A percentile compares a stretch with the other conserved stretches of the same genome.
phyloP scores from a whole-genome alignment of 768 basidiomycete genomes.

The Omphalotus guepiniiformis region DNA sequence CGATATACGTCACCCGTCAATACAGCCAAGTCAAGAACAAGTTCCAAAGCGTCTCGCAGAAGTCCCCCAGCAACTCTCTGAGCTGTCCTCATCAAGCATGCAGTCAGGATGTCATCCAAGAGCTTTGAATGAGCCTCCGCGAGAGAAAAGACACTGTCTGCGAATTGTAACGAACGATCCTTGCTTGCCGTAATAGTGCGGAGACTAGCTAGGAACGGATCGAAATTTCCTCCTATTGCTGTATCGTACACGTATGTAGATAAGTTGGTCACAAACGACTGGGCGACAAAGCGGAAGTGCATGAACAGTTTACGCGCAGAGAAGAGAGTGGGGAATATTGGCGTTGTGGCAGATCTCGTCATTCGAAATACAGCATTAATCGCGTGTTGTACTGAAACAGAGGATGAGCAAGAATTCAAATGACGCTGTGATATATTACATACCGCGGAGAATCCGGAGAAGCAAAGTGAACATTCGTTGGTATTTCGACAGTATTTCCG shows the following conservation, averaged over 20 bases:
- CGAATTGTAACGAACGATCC: conserved; percentile 19
- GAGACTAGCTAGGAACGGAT: conserved; percentile 53
- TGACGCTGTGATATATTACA: conserved; percentile 11
- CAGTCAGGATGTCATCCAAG: conserved; percentile 71
- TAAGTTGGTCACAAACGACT: conserved; percentile 65
- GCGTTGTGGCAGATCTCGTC: conserved; percentile 36
- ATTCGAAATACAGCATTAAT: conserved; percentile 62
- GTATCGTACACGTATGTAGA: conserved; percentile 73
- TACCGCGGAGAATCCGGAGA: conserved; percentile 75
- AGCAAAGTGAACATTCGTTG: conserved; percentile 80
- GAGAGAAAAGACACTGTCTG: conserved; percentile 73
- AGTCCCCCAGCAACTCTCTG: conserved; percentile 65
- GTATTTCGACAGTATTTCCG: conserved; percentile 75
- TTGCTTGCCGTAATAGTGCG: conserved; percentile 17
- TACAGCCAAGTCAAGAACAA: conserved; percentile 63
- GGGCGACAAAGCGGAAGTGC: conserved; percentile 70
- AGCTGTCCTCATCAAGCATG: conserved; percentile 66
- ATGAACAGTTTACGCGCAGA: conserved; percentile 51
- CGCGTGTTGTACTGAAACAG: conserved; percentile 58
- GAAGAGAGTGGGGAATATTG: conserved; percentile 57
- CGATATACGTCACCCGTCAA: conserved; percentile 58
- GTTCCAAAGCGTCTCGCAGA: conserved; percentile 57
- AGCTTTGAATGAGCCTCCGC: conserved; percentile 61
- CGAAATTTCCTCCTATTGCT: conserved; percentile 77
- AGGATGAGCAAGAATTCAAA: background rate